Evolutionary conservation across 2,329 filamentous ascomycete species (phyloP), one percentile per base, ranked within the genome.

Genomic region (Hypoxylon sp.): DNA sequence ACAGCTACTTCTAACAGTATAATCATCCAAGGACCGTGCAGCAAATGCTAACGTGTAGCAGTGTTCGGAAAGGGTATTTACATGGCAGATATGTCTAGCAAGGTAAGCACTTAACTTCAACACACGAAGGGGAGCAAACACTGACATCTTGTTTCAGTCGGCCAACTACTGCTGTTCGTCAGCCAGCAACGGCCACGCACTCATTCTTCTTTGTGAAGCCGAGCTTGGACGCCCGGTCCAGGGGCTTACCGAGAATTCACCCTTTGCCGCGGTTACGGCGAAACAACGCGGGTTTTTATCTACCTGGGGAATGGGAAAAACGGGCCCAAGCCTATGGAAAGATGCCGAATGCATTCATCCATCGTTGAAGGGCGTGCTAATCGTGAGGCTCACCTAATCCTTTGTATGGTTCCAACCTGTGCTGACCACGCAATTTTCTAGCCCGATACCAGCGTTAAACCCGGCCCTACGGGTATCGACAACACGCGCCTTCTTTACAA

Each of bases 11-110:
- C 25, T 1, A 2, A n/a, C 17, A 25, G 42, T n/a, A 11, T 50
- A 50, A 50, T 44, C 3, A 10, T 22, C 11, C 17, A 3, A 14
- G 31, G 10, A 22, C 17, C 17, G 22, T 8, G 7, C 17, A 20
- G 14, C 30, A 20, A 30, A 13, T 66, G 50, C 30, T 69, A 63
- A 69, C 55, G 6, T 40, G 10, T 30, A 6, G n/a, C 6, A 69
- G 66, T 95, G 92, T 97, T 97, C 73, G 94, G 91, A 64, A 97
- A 97, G 79, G 94, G 94, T 49, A 92, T 97, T 51, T 97, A 97
- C 77, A 86, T 97, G 1, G 93, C 93, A 2, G 93, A 97, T 75
- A 94, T 94, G 85, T 91, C 89, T 0, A 91, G 88, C 77, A 97
- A 97, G 57, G 76, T 69, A 60, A 70, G 71, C 61, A 37, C 10